Evolutionary conservation across 1,139 yeast genomes (phyloP), one percentile per base, ranked within the genome.

Genomic region (Pichia sp.): DNA sequence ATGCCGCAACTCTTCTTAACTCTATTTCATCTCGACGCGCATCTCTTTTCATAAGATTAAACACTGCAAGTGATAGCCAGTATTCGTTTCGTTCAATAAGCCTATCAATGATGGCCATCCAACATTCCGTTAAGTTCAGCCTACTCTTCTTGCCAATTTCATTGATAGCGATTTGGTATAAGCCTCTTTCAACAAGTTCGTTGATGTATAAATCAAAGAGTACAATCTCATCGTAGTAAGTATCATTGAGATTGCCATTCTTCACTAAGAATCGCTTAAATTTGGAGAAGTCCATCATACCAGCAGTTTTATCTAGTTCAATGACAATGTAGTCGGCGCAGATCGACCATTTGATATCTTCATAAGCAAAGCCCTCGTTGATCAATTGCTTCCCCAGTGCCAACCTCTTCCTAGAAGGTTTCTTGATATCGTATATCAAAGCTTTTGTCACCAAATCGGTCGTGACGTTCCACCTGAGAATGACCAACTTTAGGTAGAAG

Each of bases 341-440:
- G 4, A 30, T 24, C 6, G 22, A 5, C 38, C 35, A 30, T 22
- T 38, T 24, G 5, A 40, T 5, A 20, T 15, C 3, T 4, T 15
- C 15, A 15, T 30, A 16, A 17, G 22, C 33, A 19, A 33, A 20
- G 10, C 44, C 44, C 27, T 40, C 40, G 29, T 40, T 38, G 13
- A 35, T 23, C 9, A 40, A 22, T 6, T 17, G 13, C 27, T 30
- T 38, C 7, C 21, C 22, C 7, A 30, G n/a, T 6, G 32, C 23
- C 6, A 28, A 13, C n/a, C 44, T 22, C n/a, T 30, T 19, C 14
- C 24, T 40, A 6, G 33, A 29, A 5, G 44, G 26, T 13, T 31
- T 23, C 13, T 26, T 12, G 6, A n/a, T 11, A 3, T 23, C 3
- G 16, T 20, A 30, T 5, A 38, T 22, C 6, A 40, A 22, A 5